A percentile compares a stretch with the other conserved stretches of the same genome.
Evolutionary conservation across 177 flowering plant genomes (phyloP).

Genomic region (Vitis hybrid): DNA sequence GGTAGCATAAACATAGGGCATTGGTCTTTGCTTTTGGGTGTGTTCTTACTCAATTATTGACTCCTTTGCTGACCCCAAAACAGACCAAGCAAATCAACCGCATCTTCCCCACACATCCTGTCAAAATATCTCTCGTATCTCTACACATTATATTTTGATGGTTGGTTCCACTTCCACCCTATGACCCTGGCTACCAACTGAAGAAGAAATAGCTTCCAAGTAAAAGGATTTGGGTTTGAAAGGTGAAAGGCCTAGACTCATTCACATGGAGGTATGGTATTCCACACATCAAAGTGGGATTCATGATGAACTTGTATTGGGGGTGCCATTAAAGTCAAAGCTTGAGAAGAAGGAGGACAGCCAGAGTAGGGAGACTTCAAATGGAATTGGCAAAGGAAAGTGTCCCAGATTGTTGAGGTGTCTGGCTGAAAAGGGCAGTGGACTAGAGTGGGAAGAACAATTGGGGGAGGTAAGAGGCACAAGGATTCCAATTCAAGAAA

Average conservation of each 20-base stretch:
- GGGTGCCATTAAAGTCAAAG: not conserved
- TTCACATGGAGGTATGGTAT: no score
- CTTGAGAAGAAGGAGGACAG: no score
- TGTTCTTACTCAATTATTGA: not conserved
- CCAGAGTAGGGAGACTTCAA: no score
- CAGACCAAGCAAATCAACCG: not conserved
- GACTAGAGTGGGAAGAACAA: not conserved
- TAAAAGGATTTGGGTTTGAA: no score
- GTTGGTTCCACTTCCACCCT: not conserved
- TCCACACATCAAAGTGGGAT: no score
- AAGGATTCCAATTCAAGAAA: constrained; percentile 7
- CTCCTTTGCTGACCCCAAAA: not conserved
- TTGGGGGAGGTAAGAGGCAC: not conserved
- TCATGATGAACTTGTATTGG: no score
- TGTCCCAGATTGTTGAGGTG: constrained; percentile 4
- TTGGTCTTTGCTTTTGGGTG: constrained; percentile 1
- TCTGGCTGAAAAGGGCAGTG: constrained; percentile 6
- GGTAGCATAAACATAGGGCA: not conserved
- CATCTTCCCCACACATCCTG: constrained; percentile 2
- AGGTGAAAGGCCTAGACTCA: no score
- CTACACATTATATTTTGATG: not conserved
- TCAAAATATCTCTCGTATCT: constrained; percentile 3
- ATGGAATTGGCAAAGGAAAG: not conserved
- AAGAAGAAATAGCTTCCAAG: no score
- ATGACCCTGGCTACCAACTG: no score